Evolutionary conservation across 2,329 filamentous ascomycete genomes (phyloP).

Genomic region (Alternaria novae-zelandiae): DNA sequence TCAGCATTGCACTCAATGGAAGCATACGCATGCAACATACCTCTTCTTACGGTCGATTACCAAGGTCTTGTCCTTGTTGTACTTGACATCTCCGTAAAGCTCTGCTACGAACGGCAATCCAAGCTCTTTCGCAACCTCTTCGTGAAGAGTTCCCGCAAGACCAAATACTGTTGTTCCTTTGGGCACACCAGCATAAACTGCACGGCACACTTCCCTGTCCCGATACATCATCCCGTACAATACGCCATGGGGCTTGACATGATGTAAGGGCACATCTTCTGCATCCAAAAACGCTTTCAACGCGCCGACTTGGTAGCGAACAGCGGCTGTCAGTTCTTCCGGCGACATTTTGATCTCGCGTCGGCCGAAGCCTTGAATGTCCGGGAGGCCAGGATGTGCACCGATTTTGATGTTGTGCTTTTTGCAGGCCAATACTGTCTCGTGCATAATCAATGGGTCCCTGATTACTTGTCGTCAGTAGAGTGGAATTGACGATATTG

Average conservation of each 20-base stretch:
- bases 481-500: not conserved
- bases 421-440: slow-evolving; percentile 66
- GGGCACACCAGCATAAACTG: slow-evolving; percentile 61
- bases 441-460: slow-evolving; percentile 69
- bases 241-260: slow-evolving; percentile 68
- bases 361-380: slow-evolving; percentile 69
- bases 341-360: slow-evolving; percentile 65
- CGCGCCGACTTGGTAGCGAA: slow-evolving; percentile 69
- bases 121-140: slow-evolving; percentile 60
- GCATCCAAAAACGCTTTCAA: slow-evolving; percentile 65
- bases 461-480: slow-evolving; percentile 25
- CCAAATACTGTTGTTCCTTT: slow-evolving; percentile 61
- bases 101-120: slow-evolving; percentile 62
- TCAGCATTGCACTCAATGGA: not conserved
- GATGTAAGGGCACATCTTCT: slow-evolving; percentile 63
- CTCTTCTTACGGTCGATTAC: slow-evolving; percentile 67
- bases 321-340: slow-evolving; percentile 63
- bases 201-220: slow-evolving; percentile 58
- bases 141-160: slow-evolving; percentile 61
- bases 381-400: slow-evolving; percentile 70
- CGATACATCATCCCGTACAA: slow-evolving; percentile 65
- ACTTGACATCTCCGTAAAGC: slow-evolving; percentile 64
- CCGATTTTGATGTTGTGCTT: slow-evolving; percentile 63
- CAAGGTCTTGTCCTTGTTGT: slow-evolving; percentile 57
- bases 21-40: slow-evolving; percentile 23